Evolutionary conservation across 2,329 filamentous ascomycete species (phyloP), one percentile per base, ranked within the genome.

Genomic region (Fusarium vanettenii): DNA sequence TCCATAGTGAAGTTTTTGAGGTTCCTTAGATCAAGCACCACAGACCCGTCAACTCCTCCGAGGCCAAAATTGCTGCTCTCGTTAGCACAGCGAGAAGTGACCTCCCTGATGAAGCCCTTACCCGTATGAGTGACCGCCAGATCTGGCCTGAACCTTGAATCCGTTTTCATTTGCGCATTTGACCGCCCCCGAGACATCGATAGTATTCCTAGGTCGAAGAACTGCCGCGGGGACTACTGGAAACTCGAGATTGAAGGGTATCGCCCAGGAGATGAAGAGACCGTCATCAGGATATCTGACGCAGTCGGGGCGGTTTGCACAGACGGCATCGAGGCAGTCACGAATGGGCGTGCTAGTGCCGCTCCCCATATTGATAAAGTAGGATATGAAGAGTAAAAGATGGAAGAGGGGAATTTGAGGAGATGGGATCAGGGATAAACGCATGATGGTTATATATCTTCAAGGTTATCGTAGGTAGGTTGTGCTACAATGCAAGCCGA

Each of bases 61-160:
- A 89, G 74, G 11, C 87, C 84, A 61, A 80, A 82, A 68, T 85
- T 85, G 18, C 83, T 85, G 29, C 50, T 56, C 16, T 4, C 1
- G 3, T 71, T 2, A 73, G 45, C 50, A 8, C 13, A 11, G 11
- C 9, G 10, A 29, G 7, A 5, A 18, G 1, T 1, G 2, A 0
- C 5, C 0, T 3, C 22, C 2, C 5, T 0, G 13, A 55, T 0
- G 6, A 1, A 6, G 0, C n/a, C 70, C 86, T 75, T 79, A 89
- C 87, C 85, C 90, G 72, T 91, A 93, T 0, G 90, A 92, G 76
- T 93, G 91, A 0, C 91, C 91, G 5, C 91, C 91, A 2, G 89
- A 91, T 72, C 86, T 89, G 25, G 91, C 88, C 77, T 92, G 90
- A 0, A 92, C 89, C 72, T 89, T 88, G 62, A 89, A 80, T 7